Evolutionary conservation across 768 basidiomycete genomes (phyloP), one percentile per base, ranked within the genome.

Genomic region (Pisolithus marmoratus): DNA sequence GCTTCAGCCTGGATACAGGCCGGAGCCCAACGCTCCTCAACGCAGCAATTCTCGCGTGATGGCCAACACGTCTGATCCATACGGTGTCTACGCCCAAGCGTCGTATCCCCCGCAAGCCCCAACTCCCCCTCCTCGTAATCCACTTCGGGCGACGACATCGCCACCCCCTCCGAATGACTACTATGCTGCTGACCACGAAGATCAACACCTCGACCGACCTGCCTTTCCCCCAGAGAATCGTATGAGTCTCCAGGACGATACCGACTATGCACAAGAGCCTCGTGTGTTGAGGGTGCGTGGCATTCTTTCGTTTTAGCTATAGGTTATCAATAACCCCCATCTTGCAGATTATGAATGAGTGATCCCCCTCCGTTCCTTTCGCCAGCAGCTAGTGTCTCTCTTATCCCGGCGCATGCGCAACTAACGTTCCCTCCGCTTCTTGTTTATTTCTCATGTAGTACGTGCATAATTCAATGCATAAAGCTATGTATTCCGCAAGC

Each of bases 191-290:
- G 56, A 50, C 56, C 3, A 29, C 15, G 52, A 41, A 2, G 55
- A 56, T 12, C 60, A 54, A 11, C 8, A 29, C 5, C 38, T 40
- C 9, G 58, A 61, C 5, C 46, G 56, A 8, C 54, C 54, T 19
- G 43, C 50, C 3, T 50, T 54, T 5, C 26, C 50, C 2, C 34
- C 51, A 17, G 64, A 63, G 1, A 65, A 60, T 19, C 64, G 65
- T 7, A n/a, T 61, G 58, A 66, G 65, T 22, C 68, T 69, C 42
- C 60, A 62, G 45, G 65, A 68, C 8, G 55, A 67, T 38, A 4
- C 59, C 22, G 65, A 69, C 48, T 67, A 67, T 22, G 58, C 58
- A 5, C 65, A 69, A 4, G 55, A 61, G 9, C 54, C 51, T 29
- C 65, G 67, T 36, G 24, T 67, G 6, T 50, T 67, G 41, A 69